Base-by-base conservation (phyloP, 768 basidiomycete genomes). In the Leccinellum luteum region DNA sequence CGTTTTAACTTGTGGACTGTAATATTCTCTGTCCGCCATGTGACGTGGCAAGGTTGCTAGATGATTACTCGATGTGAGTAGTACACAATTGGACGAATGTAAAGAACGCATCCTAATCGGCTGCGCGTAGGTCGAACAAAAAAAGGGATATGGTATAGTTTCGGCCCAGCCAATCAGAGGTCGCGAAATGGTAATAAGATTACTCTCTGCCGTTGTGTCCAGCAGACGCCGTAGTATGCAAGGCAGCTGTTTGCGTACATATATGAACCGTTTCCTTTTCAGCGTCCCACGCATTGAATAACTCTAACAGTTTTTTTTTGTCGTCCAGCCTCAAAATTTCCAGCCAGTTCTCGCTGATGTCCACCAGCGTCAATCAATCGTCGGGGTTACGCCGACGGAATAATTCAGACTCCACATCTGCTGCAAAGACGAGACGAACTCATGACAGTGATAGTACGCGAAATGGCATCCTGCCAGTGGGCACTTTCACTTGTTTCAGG, bases 351-450 rank as follows among this genome's bases (percentile, higher is more conserved):
- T 8, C 34, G 17, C 17, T 35, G 35, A 38, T 38, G n/a, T 38
- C 38, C 9, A 38, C 38, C 9, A 38, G 38, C n/a, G 8, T 15
- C 43, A 7, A 31, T 28, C 44, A 38, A n/a, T n/a, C n/a, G 38
- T 38, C 56, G 12, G 41, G 48, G 35, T 21, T 65, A 44, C 61
- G 55, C 30, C 50, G 56, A 31, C 64, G 65, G 23, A 54, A 59
- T 25, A n/a, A 47, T 17, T 17, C 41, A 34, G 35, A 48, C 13
- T 30, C 50, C 4, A 27, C 6, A 32, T 31, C 49, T n/a, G n/a
- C n/a, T 38, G 23, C 51, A 27, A 19, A 32, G 4, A 47, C 27
- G n/a, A 34, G 7, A 19, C 41, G 17, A 23, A 15, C 6, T 34
- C 12, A 13, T 13, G 30, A 2, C 7, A 19, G 4, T 14, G 31